Evolutionary conservation across 345 rosid genomes (phyloP).

Genomic region (Boechera retrofracta): DNA sequence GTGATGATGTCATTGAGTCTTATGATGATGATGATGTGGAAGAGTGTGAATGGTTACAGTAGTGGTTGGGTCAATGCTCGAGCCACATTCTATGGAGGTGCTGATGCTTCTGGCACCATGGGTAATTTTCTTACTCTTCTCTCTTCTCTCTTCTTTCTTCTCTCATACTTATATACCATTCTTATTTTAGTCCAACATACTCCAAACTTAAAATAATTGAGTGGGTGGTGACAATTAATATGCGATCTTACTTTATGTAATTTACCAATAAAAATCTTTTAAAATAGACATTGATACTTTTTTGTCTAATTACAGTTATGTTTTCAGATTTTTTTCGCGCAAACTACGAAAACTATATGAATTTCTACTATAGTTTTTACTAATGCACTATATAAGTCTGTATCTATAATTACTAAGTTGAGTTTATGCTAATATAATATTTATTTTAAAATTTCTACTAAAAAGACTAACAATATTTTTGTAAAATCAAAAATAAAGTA

Average conservation of each 20-base stretch:
- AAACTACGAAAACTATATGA: no score
- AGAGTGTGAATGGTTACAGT: conserved; percentile 43
- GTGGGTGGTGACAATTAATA: neutral
- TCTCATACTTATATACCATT: neutral
- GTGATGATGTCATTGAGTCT: conserved; percentile 33
- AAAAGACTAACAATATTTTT: no score
- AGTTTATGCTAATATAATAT: no score
- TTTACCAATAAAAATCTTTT: neutral
- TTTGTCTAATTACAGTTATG: no score
- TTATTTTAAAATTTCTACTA: no score
- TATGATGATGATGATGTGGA: conserved; percentile 39
- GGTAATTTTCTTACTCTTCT: conserved; percentile 45
- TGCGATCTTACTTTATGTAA: neutral
- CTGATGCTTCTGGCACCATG: conserved; percentile 92
- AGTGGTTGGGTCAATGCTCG: conserved; percentile 73
- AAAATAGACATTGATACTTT: no score
- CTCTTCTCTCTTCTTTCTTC: neutral
- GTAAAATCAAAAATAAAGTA: no score
- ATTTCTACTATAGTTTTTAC: no score
- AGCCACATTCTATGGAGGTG: conserved; percentile 81
- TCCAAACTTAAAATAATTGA: neutral
- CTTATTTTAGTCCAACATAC: neutral
- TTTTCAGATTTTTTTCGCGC: no score
- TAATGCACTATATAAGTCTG: no score
- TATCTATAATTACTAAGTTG: no score